Base-by-base conservation (phyloP, 345 rosid genomes). In the Linum tenue region DNA sequence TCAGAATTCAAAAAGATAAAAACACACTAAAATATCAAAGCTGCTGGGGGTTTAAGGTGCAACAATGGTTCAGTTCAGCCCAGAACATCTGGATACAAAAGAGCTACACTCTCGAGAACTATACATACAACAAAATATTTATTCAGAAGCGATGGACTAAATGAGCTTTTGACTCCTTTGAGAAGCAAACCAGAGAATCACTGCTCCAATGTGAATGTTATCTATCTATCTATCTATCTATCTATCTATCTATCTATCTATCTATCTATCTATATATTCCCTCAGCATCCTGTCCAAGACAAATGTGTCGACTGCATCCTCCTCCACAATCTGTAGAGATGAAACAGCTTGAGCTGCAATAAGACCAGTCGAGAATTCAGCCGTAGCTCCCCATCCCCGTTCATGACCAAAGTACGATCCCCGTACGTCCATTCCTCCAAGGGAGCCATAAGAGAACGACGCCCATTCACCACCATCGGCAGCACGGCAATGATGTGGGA, bases 271-370 rank as follows among this genome's bases (percentile, higher is more conserved):
- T n/a, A n/a, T n/a, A n/a, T n/a, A n/a, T n/a, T n/a, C 72, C 69
- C 87, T 67, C 39, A 86, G 80, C 87, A 88, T 76, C 53, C 89
- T 77, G 12, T 88, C 79, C 62, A 83, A 72, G 64, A 87, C 77
- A 17, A 86, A 69, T 5, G 89, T 9, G 68, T 84, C 84, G 2
- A 70, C 83, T 5, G 76, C 77, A 36, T 83, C 67, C 69, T 85
- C 89, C 50, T 94, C 99, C 50, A 84, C 78, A 65, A 90, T 94
- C 72, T 78, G 90, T n/a, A 90, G 89, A 3, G 97, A 86, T 0
- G 96, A 90, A 70, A 88, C 96, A 64, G 92, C 99, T 65, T 85
- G 88, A 9, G 96, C 95, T 22, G 95, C 95, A 50, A 90, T 69
- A 39, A 86, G 69, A 61, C 76, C 95, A 36, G 86, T 86, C 0